Percentiles rank a stretch among this genome's conserved stretches.
Evolutionary conservation across 1,284 basidiomycete species (phyloP).

Genomic region (Cryptococcus sp.): DNA sequence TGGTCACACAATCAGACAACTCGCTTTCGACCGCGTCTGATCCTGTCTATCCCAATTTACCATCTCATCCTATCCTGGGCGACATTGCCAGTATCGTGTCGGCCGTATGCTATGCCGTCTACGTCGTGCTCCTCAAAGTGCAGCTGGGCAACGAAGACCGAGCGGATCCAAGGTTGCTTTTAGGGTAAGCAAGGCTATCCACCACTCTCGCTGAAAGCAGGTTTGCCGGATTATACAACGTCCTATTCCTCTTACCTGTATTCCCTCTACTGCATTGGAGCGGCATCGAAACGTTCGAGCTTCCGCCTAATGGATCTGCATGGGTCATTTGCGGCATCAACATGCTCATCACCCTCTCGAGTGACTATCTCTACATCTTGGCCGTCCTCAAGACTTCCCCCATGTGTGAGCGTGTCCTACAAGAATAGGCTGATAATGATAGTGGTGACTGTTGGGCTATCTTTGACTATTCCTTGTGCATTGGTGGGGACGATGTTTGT

Average conservation of each 20-base stretch:
- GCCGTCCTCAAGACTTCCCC: conserved; percentile 97
- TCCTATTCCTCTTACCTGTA: conserved; percentile 72
- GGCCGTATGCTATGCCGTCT: conserved; percentile 82
- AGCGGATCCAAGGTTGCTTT: conserved; percentile 87
- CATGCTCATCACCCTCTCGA: conserved; percentile 77
- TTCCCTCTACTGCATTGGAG: conserved; percentile 72
- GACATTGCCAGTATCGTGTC: conserved; percentile 75
- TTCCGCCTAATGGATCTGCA: conserved; percentile 59
- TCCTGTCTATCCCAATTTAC: conserved; percentile 13
- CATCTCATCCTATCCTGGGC: conserved; percentile 54
- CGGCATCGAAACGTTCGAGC: conserved; percentile 68
- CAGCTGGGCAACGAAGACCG: conserved; percentile 75
- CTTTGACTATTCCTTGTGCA: conserved; percentile 72
- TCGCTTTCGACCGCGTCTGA: conserved; percentile 27
- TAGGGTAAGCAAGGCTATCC: conserved; percentile 53
- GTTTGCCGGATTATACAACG: conserved; percentile 87
- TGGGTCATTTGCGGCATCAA: conserved; percentile 69
- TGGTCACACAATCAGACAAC: conserved; percentile 79
- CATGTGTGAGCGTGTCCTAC: conserved; percentile 43
- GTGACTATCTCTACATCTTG: conserved; percentile 76
- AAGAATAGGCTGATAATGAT: conserved; percentile 6
- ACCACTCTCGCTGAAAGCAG: conserved; percentile 13
- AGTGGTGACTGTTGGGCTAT: conserved; percentile 88
- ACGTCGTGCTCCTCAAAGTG: conserved; percentile 87
- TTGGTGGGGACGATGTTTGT: conserved; percentile 41